phyloP scores from a whole-genome alignment of 306 rosid genomes.

The Spatholobus suberectus region DNA sequence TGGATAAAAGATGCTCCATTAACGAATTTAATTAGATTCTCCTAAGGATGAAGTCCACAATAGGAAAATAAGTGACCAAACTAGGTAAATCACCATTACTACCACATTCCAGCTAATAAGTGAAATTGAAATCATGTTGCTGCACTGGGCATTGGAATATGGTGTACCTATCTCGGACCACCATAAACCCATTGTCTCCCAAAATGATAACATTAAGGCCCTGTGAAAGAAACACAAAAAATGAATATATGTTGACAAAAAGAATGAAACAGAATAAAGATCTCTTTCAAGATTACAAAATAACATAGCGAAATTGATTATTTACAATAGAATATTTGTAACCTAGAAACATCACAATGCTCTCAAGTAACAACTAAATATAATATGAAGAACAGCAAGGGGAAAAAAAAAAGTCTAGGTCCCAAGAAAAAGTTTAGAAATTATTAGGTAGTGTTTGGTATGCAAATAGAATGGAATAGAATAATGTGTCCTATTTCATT shows the following conservation, averaged over 20 bases:
- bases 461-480: background rate
- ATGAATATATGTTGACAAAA: slow-evolving; percentile 31
- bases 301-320: slow-evolving; percentile 10
- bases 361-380: background rate
- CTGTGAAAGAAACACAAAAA: slow-evolving; percentile 51
- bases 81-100: slow-evolving; percentile 89
- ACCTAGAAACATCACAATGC: background rate
- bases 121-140: slow-evolving; percentile 98
- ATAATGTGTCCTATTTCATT: background rate
- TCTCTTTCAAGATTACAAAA: slow-evolving; percentile 19
- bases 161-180: slow-evolving; percentile 91
- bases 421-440: slow-evolving; percentile 5
- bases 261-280: slow-evolving; percentile 10
- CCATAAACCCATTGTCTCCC: slow-evolving; percentile 99
- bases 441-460: background rate
- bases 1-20: background rate
- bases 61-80: slow-evolving; percentile 79
- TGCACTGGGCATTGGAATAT: slow-evolving; percentile 91
- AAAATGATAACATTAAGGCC: slow-evolving; percentile 90
- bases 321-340: slow-evolving; percentile 6
- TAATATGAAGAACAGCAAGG: background rate
- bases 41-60: background rate
- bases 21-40: background rate
- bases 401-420: background rate
- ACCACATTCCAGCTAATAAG: slow-evolving; percentile 87